Evolutionary conservation across 306 rosid genomes (phyloP), one percentile per base, ranked within the genome.

Genomic region (Trifolium fragiferum): DNA sequence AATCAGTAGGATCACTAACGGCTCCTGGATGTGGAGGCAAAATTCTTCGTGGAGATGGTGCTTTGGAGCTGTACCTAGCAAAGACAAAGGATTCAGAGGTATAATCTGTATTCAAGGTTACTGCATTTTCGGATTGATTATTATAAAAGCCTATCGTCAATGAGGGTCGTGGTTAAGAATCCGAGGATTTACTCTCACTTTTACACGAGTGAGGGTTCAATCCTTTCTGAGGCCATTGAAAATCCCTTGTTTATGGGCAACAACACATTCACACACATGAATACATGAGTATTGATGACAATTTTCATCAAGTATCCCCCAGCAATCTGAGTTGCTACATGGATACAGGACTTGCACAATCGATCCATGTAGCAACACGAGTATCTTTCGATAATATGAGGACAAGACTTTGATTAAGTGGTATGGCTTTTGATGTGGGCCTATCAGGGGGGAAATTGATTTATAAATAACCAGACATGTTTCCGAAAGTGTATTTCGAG

Each of bases 21-120:
- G 51, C 83, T 59, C 73, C 64, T 1, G 97, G 96, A 63, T 84
- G 87, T 70, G 98, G 98, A 37, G 98, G 97, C 38, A 91, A 91
- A 84, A 80, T 91, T 84, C 88, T 91, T 68, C 85, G 63, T 1
- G 96, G 98, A 47, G 90, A 83, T 13, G 85, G 91, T 49, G 98
- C 97, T 40, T 83, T 91, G 75, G 92, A 91, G 32, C 77, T 73
- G 41, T 89, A 71, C 85, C 81, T 93, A 25, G 82, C 76, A 6
- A 82, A 85, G 90, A 77, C 57, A 72, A 87, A 85, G 59, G 78
- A 89, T 62, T 82, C 88, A 65, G 68, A 8, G 92, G 98, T 91
- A 89, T 49, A 78, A 73, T 57, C 70, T 76, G 40, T 41, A 66
- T 64, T 64, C 23, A 51, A 1, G 6, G n/a, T 43, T 47, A 46